Percentiles rank a stretch among this genome's conserved stretches.
Conservation (phyloP, 495 filamentous ascomycete species). For the Cladorrhinum samala region DNA sequence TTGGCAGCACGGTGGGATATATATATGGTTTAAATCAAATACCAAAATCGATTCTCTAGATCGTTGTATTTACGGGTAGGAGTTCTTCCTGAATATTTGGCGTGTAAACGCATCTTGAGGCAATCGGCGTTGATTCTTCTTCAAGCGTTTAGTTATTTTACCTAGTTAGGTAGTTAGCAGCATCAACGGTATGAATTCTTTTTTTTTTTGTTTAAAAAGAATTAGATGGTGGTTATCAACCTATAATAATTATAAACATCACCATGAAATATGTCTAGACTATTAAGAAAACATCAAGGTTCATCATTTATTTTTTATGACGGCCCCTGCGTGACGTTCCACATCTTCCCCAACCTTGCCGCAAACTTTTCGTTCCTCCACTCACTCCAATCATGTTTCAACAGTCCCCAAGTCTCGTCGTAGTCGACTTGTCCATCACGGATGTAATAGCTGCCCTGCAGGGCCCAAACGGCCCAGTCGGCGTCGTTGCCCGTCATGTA, state of each 20-base stretch:
- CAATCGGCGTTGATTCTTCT: too few relatives aligned
- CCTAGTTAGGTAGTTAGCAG: too few relatives aligned
- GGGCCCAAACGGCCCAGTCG: constrained; percentile 46
- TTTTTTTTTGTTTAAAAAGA: too few relatives aligned
- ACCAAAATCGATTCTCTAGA: too few relatives aligned
- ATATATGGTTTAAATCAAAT: too few relatives aligned
- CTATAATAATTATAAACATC: too few relatives aligned
- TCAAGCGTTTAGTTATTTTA: too few relatives aligned
- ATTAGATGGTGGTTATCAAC: too few relatives aligned
- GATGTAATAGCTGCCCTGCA: constrained; percentile 47
- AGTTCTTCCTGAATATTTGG: too few relatives aligned
- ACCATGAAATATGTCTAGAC: not conserved
- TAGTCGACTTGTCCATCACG: constrained; percentile 34
- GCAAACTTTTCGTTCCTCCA: constrained; percentile 39
- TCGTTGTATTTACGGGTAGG: too few relatives aligned
- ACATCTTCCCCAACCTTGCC: constrained; percentile 33
- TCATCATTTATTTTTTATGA: constrained; percentile 7
- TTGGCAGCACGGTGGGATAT: not conserved
- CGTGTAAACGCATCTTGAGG: too few relatives aligned
- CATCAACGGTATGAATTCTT: too few relatives aligned
- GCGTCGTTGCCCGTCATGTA: constrained; percentile 43
- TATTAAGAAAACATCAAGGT: not conserved
- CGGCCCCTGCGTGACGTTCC: constrained; percentile 39
- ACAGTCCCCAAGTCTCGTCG: constrained; percentile 41
- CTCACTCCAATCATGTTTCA: constrained; percentile 38